Evolutionary conservation across 139 green algal genomes (phyloP).

Genomic region (Micromonas commoda): DNA sequence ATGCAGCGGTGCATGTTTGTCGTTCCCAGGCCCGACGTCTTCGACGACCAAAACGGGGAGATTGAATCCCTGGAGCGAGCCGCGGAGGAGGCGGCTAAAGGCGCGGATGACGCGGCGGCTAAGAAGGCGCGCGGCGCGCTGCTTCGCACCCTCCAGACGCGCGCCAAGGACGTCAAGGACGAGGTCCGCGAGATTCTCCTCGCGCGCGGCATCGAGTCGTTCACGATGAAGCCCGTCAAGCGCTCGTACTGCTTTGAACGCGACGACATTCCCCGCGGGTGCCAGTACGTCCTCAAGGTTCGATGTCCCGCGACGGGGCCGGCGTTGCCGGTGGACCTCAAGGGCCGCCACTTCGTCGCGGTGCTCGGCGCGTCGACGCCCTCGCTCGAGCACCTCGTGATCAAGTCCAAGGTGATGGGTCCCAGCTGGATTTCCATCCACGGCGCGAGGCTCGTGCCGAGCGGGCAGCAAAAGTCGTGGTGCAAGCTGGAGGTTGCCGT

Average conservation of each 20-base stretch:
- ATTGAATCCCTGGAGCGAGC: constrained; percentile 31
- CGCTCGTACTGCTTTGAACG: constrained; percentile 90
- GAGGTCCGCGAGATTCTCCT: constrained; percentile 50
- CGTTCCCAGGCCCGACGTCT: constrained; percentile 57
- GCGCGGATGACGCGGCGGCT: constrained; percentile 32
- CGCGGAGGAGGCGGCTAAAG: background rate
- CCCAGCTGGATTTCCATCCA: constrained; percentile 74
- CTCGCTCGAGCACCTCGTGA: constrained; percentile 72
- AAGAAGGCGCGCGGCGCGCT: constrained; percentile 40
- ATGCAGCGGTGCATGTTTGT: constrained; percentile 68
- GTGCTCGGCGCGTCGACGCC: constrained; percentile 64
- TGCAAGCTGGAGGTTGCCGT: constrained; percentile 84
- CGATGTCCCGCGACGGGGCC: constrained; percentile 44
- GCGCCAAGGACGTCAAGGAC: constrained; percentile 29
- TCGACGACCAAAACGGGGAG: constrained; percentile 47
- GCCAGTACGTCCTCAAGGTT: constrained; percentile 91
- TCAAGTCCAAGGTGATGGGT: constrained; percentile 90
- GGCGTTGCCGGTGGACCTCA: constrained; percentile 55
- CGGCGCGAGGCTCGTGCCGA: constrained; percentile 40
- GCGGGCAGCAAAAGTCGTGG: constrained; percentile 69
- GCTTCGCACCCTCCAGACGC: constrained; percentile 13
- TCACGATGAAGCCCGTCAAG: constrained; percentile 79
- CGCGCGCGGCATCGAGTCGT: constrained; percentile 51
- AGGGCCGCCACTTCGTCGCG: constrained; percentile 53
- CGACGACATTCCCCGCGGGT: constrained; percentile 56